phyloP scores from a whole-genome alignment of 306 rosid genomes.

The Pyrus bretschneideri region DNA sequence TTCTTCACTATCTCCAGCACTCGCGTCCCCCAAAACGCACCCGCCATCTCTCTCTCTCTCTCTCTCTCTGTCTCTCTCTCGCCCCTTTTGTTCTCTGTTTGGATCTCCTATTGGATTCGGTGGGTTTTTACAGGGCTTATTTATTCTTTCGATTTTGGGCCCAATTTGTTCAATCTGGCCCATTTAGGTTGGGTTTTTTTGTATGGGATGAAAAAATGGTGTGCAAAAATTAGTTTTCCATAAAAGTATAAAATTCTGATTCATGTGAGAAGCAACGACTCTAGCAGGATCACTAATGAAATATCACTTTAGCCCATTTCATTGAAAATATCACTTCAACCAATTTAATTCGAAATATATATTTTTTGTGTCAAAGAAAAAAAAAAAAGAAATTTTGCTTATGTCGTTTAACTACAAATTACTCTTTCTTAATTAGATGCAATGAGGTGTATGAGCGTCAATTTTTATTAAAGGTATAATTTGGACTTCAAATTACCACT shows the following conservation, averaged over 20 bases:
- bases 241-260: too few species aligned
- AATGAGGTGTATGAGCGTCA: too few species aligned
- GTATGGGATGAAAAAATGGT: background rate
- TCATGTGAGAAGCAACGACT: background rate
- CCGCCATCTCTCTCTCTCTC: slow-evolving; percentile 33
- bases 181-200: background rate
- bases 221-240: too few species aligned
- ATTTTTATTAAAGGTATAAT: too few species aligned
- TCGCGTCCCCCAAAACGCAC: slow-evolving; percentile 83
- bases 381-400: too few species aligned
- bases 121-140: background rate
- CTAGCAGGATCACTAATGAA: background rate
- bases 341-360: too few species aligned
- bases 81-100: background rate
- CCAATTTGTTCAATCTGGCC: background rate
- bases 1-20: slow-evolving; percentile 90
- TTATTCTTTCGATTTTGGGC: background rate
- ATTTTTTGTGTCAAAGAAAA: too few species aligned
- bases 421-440: too few species aligned
- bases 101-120: background rate
- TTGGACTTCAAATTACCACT: too few species aligned
- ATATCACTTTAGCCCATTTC: background rate
- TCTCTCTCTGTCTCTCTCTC: background rate
- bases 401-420: too few species aligned
- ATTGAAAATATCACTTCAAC: too few species aligned